phyloP scores from a whole-genome alignment of 192 early-diverging fungal genomes.

The Mortierella alpina region DNA sequence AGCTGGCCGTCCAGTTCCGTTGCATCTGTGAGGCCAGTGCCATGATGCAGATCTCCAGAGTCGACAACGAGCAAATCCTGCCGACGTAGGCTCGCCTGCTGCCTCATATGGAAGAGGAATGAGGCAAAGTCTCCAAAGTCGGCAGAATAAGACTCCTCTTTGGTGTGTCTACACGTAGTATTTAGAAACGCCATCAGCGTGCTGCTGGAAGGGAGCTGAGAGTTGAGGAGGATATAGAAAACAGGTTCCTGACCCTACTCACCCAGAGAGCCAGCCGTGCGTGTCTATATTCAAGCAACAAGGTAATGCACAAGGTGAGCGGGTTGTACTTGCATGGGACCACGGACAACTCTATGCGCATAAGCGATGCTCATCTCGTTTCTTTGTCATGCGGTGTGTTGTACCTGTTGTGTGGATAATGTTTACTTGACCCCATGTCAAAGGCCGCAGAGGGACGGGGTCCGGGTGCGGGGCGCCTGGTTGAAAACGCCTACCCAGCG shows the following conservation, averaged over 20 bases:
- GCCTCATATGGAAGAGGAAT: constrained; percentile 61
- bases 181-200: neutral
- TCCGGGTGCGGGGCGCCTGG: constrained; percentile 20
- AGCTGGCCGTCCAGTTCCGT: constrained; percentile 38
- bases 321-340: no score
- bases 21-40: constrained; percentile 55
- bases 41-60: constrained; percentile 56
- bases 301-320: no score
- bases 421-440: constrained; percentile 61
- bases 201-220: neutral
- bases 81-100: constrained; percentile 51
- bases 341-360: no score
- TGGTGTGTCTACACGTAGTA: constrained; percentile 27
- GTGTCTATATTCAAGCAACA: constrained; percentile 40
- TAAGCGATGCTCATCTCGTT: no score
- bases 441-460: constrained; percentile 21
- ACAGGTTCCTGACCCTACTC: neutral
- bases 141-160: constrained; percentile 54
- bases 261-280: constrained; percentile 44
- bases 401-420: constrained; percentile 59
- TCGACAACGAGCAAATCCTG: constrained; percentile 67
- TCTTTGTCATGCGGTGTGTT: neutral
- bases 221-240: neutral
- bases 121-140: constrained; percentile 68
- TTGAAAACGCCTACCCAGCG: constrained; percentile 31